Evolutionary conservation across 148 eudicot species (phyloP), one percentile per base, ranked within the genome.

Genomic region (Polygonum aviculare): DNA sequence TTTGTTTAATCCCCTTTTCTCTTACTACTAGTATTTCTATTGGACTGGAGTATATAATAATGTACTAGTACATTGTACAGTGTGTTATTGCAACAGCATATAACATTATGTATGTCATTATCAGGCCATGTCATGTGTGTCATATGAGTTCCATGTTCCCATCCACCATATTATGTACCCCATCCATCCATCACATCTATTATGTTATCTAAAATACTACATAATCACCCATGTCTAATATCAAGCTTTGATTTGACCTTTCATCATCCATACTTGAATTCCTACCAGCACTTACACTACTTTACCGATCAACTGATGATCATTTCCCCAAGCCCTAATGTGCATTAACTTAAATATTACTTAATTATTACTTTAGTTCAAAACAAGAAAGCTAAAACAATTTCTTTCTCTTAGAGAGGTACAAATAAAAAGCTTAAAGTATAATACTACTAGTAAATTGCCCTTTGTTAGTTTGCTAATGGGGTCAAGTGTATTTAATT

Each of bases 111-210:
- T 67, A 67, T 67, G 72, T 67, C 72, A 67, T 67, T 35, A 38
- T 67, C 72, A 67, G n/a, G 18, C 72, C 72, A 67, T 36, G 72
- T 67, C 72, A 67, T 67, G 72, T 54, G 65, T 63, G 22, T 67
- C 72, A 67, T 38, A 67, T 67, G 44, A 67, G 44, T 38, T 45
- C 45, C 72, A 67, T 67, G 44, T 35, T 45, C 72, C 72, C 72
- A 67, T 45, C 69, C 72, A 67, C 72, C 72, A 67, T 67, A 67
- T 38, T n/a, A 67, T 67, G 72, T 16, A 67, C 72, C 72, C 72
- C 72, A 36, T 67, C 38, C 72, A 67, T 41, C 44, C 72, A 36
- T 65, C 72, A 35, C 72, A 67, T 67, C 72, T 7, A 36, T 62
- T 35, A n/a, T 36, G 71, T 15, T 65, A 67, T 38, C 44, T 9